These are phyloP conservation scores for Thermothelomyces thermophilus DNA, from an alignment of 2,329 filamentous ascomycete genomes.

Conservation along the genomic window DNA sequence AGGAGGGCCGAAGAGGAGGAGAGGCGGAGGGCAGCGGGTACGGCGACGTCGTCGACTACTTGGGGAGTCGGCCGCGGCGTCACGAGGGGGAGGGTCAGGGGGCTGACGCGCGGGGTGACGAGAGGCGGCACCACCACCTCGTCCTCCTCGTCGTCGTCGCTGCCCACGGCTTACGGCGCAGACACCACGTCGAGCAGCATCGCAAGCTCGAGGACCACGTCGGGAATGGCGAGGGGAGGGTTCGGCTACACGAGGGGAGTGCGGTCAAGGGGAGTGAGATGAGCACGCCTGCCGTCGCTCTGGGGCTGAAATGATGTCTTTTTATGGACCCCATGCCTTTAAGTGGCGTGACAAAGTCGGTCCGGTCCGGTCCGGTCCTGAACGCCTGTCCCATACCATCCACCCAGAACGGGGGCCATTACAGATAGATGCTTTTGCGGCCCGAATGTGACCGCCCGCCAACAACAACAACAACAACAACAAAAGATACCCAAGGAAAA, in stretches of 20 bases:
- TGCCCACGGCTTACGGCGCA: conserved; percentile 17
- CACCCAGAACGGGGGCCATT: neutral
- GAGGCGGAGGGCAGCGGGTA: conserved; percentile 35
- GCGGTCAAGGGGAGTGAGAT: conserved; percentile 37
- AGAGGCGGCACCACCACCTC: conserved; percentile 13
- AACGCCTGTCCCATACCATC: conserved; percentile 5
- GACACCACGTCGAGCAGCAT: conserved; percentile 27
- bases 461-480: too few relatives aligned
- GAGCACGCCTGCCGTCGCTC: neutral
- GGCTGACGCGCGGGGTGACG: conserved; percentile 11
- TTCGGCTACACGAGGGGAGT: conserved; percentile 46
- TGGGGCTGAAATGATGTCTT: neutral
- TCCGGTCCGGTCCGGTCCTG: too few relatives aligned
- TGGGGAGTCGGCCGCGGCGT: conserved; percentile 16
- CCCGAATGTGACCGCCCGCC: too few relatives aligned
- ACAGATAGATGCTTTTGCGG: too few relatives aligned
- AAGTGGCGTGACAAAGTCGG: too few relatives aligned
- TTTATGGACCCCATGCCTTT: too few relatives aligned
- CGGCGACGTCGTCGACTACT: conserved; percentile 25
- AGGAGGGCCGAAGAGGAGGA: conserved; percentile 58
- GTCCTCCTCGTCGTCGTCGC: too few relatives aligned
- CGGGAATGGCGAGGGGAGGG: conserved; percentile 40
- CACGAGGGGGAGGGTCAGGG: conserved; percentile 19
- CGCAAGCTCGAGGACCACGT: conserved; percentile 31
- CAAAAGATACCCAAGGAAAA: conserved; percentile 29